These are phyloP conservation scores for Penicillium cosmopolitanum DNA, from an alignment of 495 filamentous ascomycete genomes.

Conservation along the genomic window DNA sequence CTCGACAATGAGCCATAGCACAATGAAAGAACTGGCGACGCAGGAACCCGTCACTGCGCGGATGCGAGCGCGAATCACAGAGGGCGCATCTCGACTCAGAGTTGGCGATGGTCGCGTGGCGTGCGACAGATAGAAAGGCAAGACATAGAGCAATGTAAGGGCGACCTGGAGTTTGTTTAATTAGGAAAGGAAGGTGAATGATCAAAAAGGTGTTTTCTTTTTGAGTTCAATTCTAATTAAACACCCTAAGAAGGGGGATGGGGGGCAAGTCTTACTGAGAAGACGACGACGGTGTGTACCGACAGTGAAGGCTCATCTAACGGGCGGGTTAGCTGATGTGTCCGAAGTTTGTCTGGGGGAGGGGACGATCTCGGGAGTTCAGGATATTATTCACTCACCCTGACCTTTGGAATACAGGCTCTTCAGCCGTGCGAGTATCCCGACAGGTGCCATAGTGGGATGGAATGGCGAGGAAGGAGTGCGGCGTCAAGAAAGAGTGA, in stretches of 20 bases:
- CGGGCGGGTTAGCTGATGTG: constrained; percentile 20
- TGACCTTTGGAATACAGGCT: constrained; percentile 41
- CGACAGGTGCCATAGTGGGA: constrained; percentile 41
- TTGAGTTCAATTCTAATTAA: neutral
- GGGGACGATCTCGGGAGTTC: neutral
- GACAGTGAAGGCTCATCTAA: constrained; percentile 54
- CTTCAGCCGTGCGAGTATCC: constrained; percentile 40
- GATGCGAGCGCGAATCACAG: constrained; percentile 86
- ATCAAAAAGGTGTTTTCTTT: neutral
- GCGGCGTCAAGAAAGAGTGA: neutral
- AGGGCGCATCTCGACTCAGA: constrained; percentile 84
- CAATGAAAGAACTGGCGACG: constrained; percentile 59
- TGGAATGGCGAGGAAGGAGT: neutral
- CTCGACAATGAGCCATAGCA: constrained; percentile 61
- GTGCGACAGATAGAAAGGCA: constrained; percentile 84
- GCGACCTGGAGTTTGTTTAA: constrained; percentile 52
- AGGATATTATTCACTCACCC: constrained; percentile 27
- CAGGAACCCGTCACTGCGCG: constrained; percentile 75
- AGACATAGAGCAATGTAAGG: constrained; percentile 84
- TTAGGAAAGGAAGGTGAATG: constrained; percentile 6
- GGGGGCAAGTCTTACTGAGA: constrained; percentile 48
- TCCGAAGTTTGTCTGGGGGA: constrained; percentile 14
- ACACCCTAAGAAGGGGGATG: neutral
- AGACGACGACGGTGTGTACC: constrained; percentile 45
- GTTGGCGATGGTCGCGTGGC: constrained; percentile 79